Evolutionary conservation across 2,329 filamentous ascomycete species (phyloP).

Genomic region (Pseudogymnoascus sp.): DNA sequence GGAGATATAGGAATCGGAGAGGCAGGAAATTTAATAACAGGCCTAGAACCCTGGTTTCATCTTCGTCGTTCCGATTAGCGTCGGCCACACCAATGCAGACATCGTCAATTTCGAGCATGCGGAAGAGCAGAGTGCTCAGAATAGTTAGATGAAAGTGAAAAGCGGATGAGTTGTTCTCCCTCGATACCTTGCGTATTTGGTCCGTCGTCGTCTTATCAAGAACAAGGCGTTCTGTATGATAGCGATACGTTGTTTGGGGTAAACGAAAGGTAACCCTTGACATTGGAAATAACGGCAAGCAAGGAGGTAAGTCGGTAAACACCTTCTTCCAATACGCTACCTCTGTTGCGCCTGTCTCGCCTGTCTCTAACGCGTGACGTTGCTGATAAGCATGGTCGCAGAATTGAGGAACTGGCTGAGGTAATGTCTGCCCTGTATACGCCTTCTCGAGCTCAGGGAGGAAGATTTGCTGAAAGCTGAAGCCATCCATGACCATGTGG

Average conservation of each 20-base stretch:
- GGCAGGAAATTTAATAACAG: not conserved
- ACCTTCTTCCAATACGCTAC: too few species aligned
- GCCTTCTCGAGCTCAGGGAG: slow-evolving; percentile 20
- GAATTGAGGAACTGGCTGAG: too few species aligned
- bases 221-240: too few species aligned
- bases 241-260: too few species aligned
- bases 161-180: not conserved
- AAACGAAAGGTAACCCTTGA: too few species aligned
- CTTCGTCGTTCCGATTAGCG: slow-evolving; percentile 34
- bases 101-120: slow-evolving; percentile 33
- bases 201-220: too few species aligned
- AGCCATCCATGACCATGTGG: slow-evolving; percentile 26
- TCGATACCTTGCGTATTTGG: too few species aligned
- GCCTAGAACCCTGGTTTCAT: not conserved
- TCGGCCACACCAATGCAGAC: slow-evolving; percentile 45
- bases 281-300: too few species aligned
- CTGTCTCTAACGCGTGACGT: too few species aligned
- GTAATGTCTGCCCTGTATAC: too few species aligned
- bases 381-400: slow-evolving; percentile 17
- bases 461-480: slow-evolving; percentile 22
- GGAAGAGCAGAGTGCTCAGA: slow-evolving; percentile 35
- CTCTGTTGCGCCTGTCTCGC: too few species aligned
- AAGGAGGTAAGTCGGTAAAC: too few species aligned
- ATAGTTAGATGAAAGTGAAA: slow-evolving; percentile 44
- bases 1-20: not conserved